These are phyloP conservation scores for Trichoderma erinaceum DNA, from an alignment of 495 filamentous ascomycete species.

Conservation along the genomic window DNA sequence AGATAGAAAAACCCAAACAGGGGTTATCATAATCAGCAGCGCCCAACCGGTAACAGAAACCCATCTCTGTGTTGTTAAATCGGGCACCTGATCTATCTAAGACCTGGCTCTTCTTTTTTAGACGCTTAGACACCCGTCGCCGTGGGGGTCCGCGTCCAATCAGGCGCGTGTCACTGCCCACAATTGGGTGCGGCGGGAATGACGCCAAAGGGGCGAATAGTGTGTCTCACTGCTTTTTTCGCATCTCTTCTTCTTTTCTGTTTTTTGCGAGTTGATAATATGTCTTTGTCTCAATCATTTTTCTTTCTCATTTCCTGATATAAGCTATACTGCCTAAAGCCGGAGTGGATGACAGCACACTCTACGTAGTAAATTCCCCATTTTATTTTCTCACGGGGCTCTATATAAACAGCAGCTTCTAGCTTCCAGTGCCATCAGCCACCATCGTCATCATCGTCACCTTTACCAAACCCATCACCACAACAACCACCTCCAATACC, in stretches of 20 bases:
- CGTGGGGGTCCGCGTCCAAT: background rate
- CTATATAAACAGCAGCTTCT: background rate
- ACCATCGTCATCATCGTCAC: conserved; percentile 4
- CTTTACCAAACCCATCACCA: background rate
- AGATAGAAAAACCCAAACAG: background rate
- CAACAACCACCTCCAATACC: background rate
- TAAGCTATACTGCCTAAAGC: background rate
- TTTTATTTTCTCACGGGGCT: background rate
- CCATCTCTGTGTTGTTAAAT: background rate
- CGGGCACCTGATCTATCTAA: background rate
- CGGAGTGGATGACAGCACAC: too few relatives aligned
- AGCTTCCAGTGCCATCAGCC: background rate
- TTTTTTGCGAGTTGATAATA: background rate
- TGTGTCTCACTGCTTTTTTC: background rate
- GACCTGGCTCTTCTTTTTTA: background rate
- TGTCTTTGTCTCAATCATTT: background rate
- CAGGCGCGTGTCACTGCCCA: background rate
- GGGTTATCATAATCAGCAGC: background rate
- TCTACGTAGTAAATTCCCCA: too few relatives aligned
- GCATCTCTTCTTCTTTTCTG: background rate
- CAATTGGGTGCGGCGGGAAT: background rate
- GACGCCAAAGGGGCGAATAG: background rate
- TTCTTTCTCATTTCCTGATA: background rate
- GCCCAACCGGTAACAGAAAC: background rate
- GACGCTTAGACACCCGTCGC: background rate